A percentile compares a stretch with the other conserved stretches of the same genome.
These are phyloP conservation scores for Clitocybe nebularis DNA, from an alignment of 1,284 basidiomycete genomes.

Conservation along the genomic window DNA sequence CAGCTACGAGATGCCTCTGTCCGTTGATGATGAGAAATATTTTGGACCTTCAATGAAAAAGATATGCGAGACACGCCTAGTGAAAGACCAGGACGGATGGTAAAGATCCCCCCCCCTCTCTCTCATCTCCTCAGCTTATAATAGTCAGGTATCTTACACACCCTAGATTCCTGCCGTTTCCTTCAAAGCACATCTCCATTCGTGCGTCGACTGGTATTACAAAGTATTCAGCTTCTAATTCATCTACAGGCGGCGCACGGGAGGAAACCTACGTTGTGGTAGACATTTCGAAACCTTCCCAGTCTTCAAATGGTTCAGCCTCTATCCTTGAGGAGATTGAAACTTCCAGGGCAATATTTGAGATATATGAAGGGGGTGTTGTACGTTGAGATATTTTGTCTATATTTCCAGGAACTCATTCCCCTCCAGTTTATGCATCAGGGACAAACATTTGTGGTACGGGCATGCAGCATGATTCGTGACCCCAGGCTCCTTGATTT, in stretches of 20 bases:
- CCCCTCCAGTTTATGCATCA: slow-evolving; percentile 72
- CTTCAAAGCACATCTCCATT: slow-evolving; percentile 71
- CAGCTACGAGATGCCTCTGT: slow-evolving; percentile 81
- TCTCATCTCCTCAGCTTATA: not conserved
- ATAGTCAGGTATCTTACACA: slow-evolving; percentile 72
- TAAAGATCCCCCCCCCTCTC: slow-evolving; percentile 25
- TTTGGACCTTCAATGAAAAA: slow-evolving; percentile 64
- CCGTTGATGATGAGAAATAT: slow-evolving; percentile 61
- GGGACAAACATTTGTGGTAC: slow-evolving; percentile 70
- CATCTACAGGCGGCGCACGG: slow-evolving; percentile 49
- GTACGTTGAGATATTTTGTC: slow-evolving; percentile 35
- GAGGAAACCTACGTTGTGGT: slow-evolving; percentile 81
- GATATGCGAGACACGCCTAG: slow-evolving; percentile 53
- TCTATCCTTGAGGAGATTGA: slow-evolving; percentile 84
- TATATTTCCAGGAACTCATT: not conserved
- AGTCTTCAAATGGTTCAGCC: too few species aligned
- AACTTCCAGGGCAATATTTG: slow-evolving; percentile 80
- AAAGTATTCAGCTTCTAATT: too few species aligned
- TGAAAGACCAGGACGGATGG: slow-evolving; percentile 71
- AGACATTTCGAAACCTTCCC: slow-evolving; percentile 53
- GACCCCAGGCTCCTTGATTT: not conserved
- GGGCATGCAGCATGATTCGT: slow-evolving; percentile 14
- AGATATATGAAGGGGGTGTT: slow-evolving; percentile 78
- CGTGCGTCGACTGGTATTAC: slow-evolving; percentile 37
- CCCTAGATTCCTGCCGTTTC: slow-evolving; percentile 74